Base-by-base conservation (phyloP, 2,329 filamentous ascomycete species). In the Talaromyces funiculosus region DNA sequence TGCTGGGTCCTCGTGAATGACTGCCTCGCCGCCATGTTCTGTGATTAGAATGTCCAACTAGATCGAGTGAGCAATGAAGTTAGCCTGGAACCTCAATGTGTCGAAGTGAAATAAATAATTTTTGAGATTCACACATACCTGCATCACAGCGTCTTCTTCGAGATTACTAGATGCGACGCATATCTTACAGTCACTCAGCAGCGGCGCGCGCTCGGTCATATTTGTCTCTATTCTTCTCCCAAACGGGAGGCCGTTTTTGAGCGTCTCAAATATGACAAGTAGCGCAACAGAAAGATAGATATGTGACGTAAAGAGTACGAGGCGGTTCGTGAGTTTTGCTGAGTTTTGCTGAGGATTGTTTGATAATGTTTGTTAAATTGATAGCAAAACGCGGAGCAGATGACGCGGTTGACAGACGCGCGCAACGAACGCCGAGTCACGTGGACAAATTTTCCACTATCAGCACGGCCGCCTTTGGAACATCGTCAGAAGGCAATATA, bases 31-130 rank as follows among this genome's bases (percentile, higher is more conserved):
- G 53, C 80, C 81, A 66, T 81, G 72, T 61, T 77, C 69, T 62
- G 75, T 71, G 47, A 86, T 72, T 1, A 73, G 68, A 5, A 77
- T 71, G 29, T 76, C 74, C 57, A 83, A 67, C 81, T 85, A 64
- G 10, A 26, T 53, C 3, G 31, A 38, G 33, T n/a, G 22, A 18
- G 10, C 16, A 10, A 45, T 7, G 26, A 9, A 31, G 16, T 20
- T 26, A 3, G n/a, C n/a, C n/a, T n/a, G n/a, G 20, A 40, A n/a
- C 7, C 9, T 20, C 4, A 3, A 18, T 51, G n/a, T 7, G 3
- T 18, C 3, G 10, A 12, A 10, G 9, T n/a, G 18, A 7, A 3
- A 6, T n/a, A 26, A 3, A n/a, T 29, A 0, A 12, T 38, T 3
- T 7, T 12, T 4, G 9, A 24, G 5, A 12, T 40, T 22, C 1